Evolutionary conservation across 805 yeast species (phyloP), one percentile per base, ranked within the genome.

Genomic region (Pichia exigua): DNA sequence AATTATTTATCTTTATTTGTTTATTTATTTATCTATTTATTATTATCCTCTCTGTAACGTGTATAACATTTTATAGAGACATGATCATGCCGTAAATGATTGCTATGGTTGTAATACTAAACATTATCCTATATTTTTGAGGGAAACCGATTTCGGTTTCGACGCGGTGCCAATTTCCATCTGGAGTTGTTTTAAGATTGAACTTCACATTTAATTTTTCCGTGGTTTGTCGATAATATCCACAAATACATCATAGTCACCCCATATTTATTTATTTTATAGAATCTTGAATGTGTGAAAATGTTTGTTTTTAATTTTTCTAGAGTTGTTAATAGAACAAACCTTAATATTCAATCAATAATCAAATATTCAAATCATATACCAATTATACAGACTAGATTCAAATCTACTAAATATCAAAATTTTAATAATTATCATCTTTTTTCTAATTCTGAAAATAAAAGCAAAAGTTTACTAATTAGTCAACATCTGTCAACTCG

Each of bases 1-100:
- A 39, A 42, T 42, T 52, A 40, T 46, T 45, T 38, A 42, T 47
- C 44, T 40, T 47, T 47, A 40, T 32, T 40, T 47, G 42, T 46
- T 44, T 44, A 48, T 30, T 20, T 44, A 30, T 43, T 28, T 43
- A 30, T 43, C 18, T 43, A 43, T 43, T 20, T 41, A 41, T 42
- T 17, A 35, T n/a, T 40, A 18, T 40, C 42, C 22, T 20, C 42
- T 40, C 22, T 21, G 17, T 40, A 40, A 17, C 10, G 2, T 35
- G 39, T 35, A n/a, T 35, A 17, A 35, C 39, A 48, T 13, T 11
- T 11, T 21, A 40, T 13, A n/a, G 42, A 18, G 28, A 42, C 35
- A 45, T 42, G 47, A 45, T 35, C 47, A 35, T 17, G 9, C 17
- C 20, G 39, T 35, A 35, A 35, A 35, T 35, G 39, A 35, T 20